Evolutionary conservation across 306 rosid genomes (phyloP).

Genomic region (Pyrus communis): DNA sequence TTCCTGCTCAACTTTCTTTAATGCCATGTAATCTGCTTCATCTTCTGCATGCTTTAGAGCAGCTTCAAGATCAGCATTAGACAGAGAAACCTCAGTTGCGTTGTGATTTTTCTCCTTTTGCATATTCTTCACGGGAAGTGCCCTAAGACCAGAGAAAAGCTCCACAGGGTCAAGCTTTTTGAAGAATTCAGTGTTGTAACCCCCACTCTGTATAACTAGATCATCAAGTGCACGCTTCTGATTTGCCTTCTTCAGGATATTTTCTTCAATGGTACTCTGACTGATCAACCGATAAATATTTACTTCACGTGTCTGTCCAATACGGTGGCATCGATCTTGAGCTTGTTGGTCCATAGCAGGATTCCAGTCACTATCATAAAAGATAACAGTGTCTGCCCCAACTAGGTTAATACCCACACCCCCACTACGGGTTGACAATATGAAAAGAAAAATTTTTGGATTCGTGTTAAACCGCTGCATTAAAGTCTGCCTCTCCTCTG

Average conservation of each 20-base stretch:
- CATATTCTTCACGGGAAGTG: conserved; percentile 51
- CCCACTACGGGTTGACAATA: conserved; percentile 96
- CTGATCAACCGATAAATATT: conserved; percentile 90
- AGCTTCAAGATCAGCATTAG: conserved; percentile 87
- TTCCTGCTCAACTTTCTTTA: conserved; percentile 89
- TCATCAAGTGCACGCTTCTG: conserved; percentile 98
- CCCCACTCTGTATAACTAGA: conserved; percentile 97
- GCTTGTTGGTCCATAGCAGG: conserved; percentile 99
- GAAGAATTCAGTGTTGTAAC: conserved; percentile 93
- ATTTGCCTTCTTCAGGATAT: conserved; percentile 93
- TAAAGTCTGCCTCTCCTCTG: conserved; percentile 94
- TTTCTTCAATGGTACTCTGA: conserved; percentile 94
- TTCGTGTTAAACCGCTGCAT: conserved; percentile 96
- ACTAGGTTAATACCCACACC: conserved; percentile 97
- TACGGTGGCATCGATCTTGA: conserved; percentile 98
- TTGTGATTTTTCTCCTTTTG: conserved; percentile 58
- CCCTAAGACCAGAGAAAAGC: conserved; percentile 77
- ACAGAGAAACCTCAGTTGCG: conserved; percentile 54
- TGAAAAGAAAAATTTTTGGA: conserved; percentile 88
- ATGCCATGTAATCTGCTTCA: conserved; percentile 97
- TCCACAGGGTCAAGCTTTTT: conserved; percentile 98
- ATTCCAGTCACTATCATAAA: conserved; percentile 98
- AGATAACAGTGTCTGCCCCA: conserved; percentile 98
- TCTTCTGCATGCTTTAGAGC: conserved; percentile 89
- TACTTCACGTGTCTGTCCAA: conserved; percentile 99